phyloP scores from a whole-genome alignment of 768 basidiomycete genomes.

The Tulasnella sp. region DNA sequence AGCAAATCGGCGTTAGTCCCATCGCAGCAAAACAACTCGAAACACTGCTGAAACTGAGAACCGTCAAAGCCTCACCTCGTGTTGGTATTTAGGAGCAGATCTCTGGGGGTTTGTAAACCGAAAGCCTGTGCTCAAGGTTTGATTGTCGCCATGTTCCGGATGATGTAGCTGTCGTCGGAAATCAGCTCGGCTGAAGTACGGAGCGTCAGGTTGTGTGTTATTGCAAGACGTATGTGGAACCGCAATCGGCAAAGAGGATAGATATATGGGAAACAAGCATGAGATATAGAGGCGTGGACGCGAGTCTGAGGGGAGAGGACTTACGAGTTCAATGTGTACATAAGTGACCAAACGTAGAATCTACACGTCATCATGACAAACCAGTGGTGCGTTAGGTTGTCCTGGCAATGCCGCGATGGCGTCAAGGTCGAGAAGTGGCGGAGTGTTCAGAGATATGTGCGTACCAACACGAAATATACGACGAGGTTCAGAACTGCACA shows the following conservation, averaged over 20 bases:
- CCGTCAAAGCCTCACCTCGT: neutral
- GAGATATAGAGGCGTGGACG: neutral
- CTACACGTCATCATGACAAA: neutral
- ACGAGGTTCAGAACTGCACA: neutral
- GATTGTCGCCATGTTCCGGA: neutral
- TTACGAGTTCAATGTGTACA: conserved; percentile 17
- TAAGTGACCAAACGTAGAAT: conserved; percentile 4
- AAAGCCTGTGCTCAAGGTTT: neutral
- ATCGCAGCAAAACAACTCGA: neutral
- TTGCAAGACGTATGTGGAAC: too few relatives aligned
- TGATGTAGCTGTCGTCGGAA: neutral
- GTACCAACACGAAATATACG: neutral
- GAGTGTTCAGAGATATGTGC: neutral
- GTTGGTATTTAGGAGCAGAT: neutral
- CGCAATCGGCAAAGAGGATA: neutral
- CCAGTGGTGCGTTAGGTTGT: neutral
- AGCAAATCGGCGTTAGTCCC: neutral
- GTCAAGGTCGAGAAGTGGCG: too few relatives aligned
- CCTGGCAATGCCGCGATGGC: too few relatives aligned
- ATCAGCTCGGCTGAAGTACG: neutral
- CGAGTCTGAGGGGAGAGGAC: neutral
- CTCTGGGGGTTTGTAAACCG: neutral
- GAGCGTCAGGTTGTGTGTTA: neutral
- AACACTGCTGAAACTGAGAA: neutral
- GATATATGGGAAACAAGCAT: neutral